Conservation (phyloP, 225 moss, liverwort and hornwort species). For the Lunularia cruciata region DNA sequence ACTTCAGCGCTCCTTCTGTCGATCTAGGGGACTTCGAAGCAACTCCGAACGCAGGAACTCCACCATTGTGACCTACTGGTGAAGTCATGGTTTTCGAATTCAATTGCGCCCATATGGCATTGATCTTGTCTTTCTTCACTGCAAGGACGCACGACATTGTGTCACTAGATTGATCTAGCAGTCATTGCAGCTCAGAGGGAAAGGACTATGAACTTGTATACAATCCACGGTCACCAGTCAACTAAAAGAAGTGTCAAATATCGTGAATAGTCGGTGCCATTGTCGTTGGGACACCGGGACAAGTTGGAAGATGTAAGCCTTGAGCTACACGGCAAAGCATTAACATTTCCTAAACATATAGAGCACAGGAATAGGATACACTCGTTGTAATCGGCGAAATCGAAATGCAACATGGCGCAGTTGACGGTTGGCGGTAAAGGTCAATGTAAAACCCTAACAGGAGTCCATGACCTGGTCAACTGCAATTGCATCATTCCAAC, state of each 20-base stretch:
- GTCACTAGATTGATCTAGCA: not conserved
- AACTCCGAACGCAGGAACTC: constrained; percentile 19
- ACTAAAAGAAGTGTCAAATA: too few relatives aligned
- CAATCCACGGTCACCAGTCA: not conserved
- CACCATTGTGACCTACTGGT: constrained; percentile 33
- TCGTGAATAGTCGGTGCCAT: too few relatives aligned
- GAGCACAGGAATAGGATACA: not conserved
- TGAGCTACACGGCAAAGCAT: not conserved
- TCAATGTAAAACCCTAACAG: constrained; percentile 1
- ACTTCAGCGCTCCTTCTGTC: constrained; percentile 23
- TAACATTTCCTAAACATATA: not conserved
- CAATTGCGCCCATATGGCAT: constrained; percentile 86
- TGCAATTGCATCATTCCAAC: not conserved
- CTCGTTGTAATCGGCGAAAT: not conserved
- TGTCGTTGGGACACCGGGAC: not conserved
- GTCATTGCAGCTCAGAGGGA: too few relatives aligned
- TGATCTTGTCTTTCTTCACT: constrained; percentile 78
- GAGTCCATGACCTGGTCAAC: not conserved
- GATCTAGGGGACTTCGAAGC: not conserved
- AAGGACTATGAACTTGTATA: not conserved
- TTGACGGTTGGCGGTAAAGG: not conserved
- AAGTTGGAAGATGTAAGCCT: not conserved
- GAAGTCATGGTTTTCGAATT: constrained; percentile 52
- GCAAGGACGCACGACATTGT: constrained; percentile 13
- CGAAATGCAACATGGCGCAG: not conserved